phyloP scores from a whole-genome alignment of 495 filamentous ascomycete species.

The Penicillium pulvis region DNA sequence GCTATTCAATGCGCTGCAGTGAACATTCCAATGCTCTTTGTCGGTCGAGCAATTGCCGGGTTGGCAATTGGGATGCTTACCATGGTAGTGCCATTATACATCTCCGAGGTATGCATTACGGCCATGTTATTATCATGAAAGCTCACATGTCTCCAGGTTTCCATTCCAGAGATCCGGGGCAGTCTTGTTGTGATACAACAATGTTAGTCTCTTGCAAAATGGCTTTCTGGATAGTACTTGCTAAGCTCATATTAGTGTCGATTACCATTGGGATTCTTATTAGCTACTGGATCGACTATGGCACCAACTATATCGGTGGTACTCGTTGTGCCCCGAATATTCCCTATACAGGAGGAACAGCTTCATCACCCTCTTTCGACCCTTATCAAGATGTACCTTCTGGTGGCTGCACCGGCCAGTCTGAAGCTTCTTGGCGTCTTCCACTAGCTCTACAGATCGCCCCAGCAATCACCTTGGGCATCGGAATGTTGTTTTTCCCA shows the following conservation, averaged over 20 bases:
- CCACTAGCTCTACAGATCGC: slow-evolving; percentile 64
- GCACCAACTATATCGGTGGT: slow-evolving; percentile 45
- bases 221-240: neutral
- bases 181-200: slow-evolving; percentile 78
- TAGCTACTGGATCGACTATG: slow-evolving; percentile 82
- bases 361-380: slow-evolving; percentile 38
- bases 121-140: neutral
- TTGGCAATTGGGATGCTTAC: slow-evolving; percentile 40
- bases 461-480: slow-evolving; percentile 60
- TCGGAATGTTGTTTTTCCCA: slow-evolving; percentile 75
- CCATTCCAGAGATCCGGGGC: slow-evolving; percentile 63
- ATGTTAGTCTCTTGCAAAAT: slow-evolving; percentile 37
- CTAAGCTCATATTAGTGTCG: slow-evolving; percentile 48
- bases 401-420: slow-evolving; percentile 53
- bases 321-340: slow-evolving; percentile 40
- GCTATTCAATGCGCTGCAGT: slow-evolving; percentile 63
- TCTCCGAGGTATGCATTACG: slow-evolving; percentile 30
- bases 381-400: slow-evolving; percentile 46
- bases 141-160: slow-evolving; percentile 33
- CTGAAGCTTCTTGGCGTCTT: slow-evolving; percentile 68
- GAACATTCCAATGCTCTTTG: slow-evolving; percentile 65
- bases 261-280: slow-evolving; percentile 84
- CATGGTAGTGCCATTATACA: slow-evolving; percentile 49
- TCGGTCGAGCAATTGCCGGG: slow-evolving; percentile 73
- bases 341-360: slow-evolving; percentile 71